A percentile compares a stretch with the other conserved stretches of the same genome.
Evolutionary conservation across 2,329 filamentous ascomycete species (phyloP).

Genomic region (Pseudogymnoascus sp.): DNA sequence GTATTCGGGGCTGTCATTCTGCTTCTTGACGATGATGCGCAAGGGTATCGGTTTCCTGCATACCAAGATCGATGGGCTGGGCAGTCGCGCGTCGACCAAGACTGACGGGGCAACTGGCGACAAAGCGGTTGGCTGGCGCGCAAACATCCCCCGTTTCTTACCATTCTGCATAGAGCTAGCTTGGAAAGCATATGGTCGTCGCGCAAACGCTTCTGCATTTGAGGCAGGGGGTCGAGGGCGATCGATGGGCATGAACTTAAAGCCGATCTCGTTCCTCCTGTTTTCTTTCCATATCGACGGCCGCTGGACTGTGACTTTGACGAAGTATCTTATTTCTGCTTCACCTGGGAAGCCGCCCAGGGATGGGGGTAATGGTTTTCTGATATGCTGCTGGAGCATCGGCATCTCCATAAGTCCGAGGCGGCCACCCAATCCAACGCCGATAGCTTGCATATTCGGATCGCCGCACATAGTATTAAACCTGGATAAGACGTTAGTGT

Average conservation of each 20-base stretch:
- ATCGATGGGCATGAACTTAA: slow-evolving; percentile 91
- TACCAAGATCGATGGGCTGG: slow-evolving; percentile 79
- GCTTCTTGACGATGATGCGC: slow-evolving; percentile 69
- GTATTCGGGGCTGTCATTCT: slow-evolving; percentile 58
- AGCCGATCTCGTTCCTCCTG: slow-evolving; percentile 57
- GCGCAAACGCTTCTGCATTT: slow-evolving; percentile 75
- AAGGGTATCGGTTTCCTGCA: slow-evolving; percentile 82
- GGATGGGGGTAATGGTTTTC: slow-evolving; percentile 79
- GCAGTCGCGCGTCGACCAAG: slow-evolving; percentile 70
- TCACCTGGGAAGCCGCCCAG: slow-evolving; percentile 78
- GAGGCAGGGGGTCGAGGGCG: slow-evolving; percentile 62
- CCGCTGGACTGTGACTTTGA: slow-evolving; percentile 92
- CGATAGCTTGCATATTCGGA: slow-evolving; percentile 44
- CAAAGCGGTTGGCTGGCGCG: slow-evolving; percentile 20
- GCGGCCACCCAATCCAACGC: slow-evolving; percentile 47
- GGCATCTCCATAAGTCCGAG: slow-evolving; percentile 56
- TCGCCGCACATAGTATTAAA: slow-evolving; percentile 60
- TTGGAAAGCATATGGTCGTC: slow-evolving; percentile 56
- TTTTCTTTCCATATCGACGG: slow-evolving; percentile 88
- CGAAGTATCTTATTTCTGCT: slow-evolving; percentile 86
- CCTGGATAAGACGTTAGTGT: background rate
- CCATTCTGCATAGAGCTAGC: slow-evolving; percentile 27
- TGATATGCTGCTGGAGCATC: slow-evolving; percentile 62
- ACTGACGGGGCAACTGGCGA: slow-evolving; percentile 56
- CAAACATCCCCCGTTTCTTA: slow-evolving; percentile 25